Evolutionary conservation across 148 eudicot species (phyloP).

Genomic region (Rhododendron ovatum): DNA sequence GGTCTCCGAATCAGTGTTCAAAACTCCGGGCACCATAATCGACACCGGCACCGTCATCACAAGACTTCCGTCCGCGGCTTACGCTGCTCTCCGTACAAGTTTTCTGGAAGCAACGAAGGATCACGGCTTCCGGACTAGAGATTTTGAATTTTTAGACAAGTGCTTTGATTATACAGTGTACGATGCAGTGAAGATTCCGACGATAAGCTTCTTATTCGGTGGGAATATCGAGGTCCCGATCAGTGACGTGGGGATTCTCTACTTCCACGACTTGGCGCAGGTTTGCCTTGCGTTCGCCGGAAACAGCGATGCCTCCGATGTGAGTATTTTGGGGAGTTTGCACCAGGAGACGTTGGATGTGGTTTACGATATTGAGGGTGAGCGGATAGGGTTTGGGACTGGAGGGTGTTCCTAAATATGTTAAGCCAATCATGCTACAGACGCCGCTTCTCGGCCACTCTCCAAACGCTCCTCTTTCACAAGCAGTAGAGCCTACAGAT

Average conservation of each 20-base stretch:
- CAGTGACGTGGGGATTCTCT: conserved; percentile 36
- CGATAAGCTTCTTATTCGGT: conserved; percentile 35
- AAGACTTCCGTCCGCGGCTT: conserved; percentile 60
- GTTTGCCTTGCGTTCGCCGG: conserved; percentile 73
- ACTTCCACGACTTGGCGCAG: neutral
- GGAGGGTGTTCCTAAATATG: conserved; percentile 39
- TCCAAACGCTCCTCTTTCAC: no score
- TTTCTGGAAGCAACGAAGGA: conserved; percentile 45
- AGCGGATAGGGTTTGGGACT: conserved; percentile 61
- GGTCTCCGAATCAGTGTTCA: neutral
- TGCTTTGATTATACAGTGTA: conserved; percentile 50
- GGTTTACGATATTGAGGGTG: conserved; percentile 68
- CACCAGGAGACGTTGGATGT: conserved; percentile 66
- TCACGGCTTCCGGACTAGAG: conserved; percentile 27
- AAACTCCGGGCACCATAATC: neutral
- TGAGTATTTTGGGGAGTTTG: conserved; percentile 54
- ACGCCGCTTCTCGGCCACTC: no score
- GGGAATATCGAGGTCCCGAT: conserved; percentile 41
- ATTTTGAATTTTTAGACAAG: conserved; percentile 34
- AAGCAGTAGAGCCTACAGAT: no score
- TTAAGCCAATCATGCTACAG: no score
- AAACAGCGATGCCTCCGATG: conserved; percentile 29
- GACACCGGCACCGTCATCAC: neutral
- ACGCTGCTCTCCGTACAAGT: conserved; percentile 35
- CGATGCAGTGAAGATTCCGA: conserved; percentile 40